Evolutionary conservation across 1,284 basidiomycete genomes (phyloP), one percentile per base, ranked within the genome.

Genomic region (Austroboletus sp.): DNA sequence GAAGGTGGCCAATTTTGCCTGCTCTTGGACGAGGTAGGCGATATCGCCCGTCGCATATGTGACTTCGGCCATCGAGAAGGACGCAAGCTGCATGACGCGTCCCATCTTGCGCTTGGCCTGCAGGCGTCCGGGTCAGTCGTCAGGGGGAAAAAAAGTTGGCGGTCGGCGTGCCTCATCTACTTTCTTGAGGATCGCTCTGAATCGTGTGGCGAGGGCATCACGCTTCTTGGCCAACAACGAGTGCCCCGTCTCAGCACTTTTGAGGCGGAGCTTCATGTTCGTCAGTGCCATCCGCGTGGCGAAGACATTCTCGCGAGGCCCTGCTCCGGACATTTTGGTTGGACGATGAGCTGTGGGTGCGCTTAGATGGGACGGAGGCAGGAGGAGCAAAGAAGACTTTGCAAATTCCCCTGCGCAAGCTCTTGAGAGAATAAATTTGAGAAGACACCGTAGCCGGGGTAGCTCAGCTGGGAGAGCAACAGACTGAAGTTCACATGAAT

Each of bases 31-130:
- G 54, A 95, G 86, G 70, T 98, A 99, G 25, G 89, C 83, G 58
- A 99, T 98, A 62, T 98, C 95, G 52, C 93, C 93, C 5, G 95
- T 96, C 29, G 93, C 84, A 70, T 98, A 99, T 23, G 91, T 93
- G 51, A 98, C 96, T 67, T 98, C 96, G 1, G 96, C 96, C 68
- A 98, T 85, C 34, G 91, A 95, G 76, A 99, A 97, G 37, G 94
- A 96, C 13, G 96, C 96, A 42, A 96, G 76, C 67, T 98, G 96
- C 83, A 99, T 96, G 25, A 98, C 94, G 53, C 87, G 78, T 32
- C 96, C 96, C 96, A 98, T 98, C 73, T 98, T 93, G 50, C 93
- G 82, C 69, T 99, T 99, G 13, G 96, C 95, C 90, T 94, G 54
- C 30, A 6, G 21, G 21, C 21, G 21, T 21, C 6, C 11, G 31